Conservation (phyloP, 2,329 filamentous ascomycete genomes). For the Exophiala oligosperma region DNA sequence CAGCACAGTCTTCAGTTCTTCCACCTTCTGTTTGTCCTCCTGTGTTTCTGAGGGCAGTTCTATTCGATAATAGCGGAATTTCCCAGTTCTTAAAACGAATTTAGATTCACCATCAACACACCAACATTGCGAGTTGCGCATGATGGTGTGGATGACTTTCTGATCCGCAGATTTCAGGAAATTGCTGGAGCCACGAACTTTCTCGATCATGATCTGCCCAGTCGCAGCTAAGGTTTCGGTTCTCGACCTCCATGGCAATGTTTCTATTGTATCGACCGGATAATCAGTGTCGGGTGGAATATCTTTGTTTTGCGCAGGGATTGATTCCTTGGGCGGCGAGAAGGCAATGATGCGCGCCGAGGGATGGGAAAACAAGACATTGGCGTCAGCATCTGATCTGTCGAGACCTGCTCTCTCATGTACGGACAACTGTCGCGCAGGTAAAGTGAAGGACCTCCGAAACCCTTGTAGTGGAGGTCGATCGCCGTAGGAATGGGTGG, state of each 20-base stretch:
- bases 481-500: slow-evolving; percentile 27
- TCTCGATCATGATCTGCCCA: slow-evolving; percentile 80
- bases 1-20: slow-evolving; percentile 68
- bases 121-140: slow-evolving; percentile 91
- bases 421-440: slow-evolving; percentile 22
- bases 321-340: slow-evolving; percentile 40
- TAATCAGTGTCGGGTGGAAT: slow-evolving; percentile 50
- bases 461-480: slow-evolving; percentile 24
- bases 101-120: slow-evolving; percentile 81
- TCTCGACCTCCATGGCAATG: slow-evolving; percentile 71
- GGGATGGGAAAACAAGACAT: slow-evolving; percentile 68
- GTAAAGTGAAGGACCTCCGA: slow-evolving; percentile 27
- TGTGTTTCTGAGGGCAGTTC: slow-evolving; percentile 70
- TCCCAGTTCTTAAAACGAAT: slow-evolving; percentile 82
- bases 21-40: slow-evolving; percentile 64
- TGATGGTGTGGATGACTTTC: slow-evolving; percentile 77
- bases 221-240: slow-evolving; percentile 79
- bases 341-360: slow-evolving; percentile 72
- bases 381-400: slow-evolving; percentile 34
- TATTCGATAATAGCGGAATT: slow-evolving; percentile 86
- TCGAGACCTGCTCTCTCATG: slow-evolving; percentile 27
- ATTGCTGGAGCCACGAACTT: slow-evolving; percentile 79
- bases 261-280: slow-evolving; percentile 57
- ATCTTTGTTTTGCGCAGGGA: slow-evolving; percentile 33
- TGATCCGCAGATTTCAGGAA: slow-evolving; percentile 75